Conservation (phyloP, 2,329 filamentous ascomycete species). For the Fusarium chlamydosporum region DNA sequence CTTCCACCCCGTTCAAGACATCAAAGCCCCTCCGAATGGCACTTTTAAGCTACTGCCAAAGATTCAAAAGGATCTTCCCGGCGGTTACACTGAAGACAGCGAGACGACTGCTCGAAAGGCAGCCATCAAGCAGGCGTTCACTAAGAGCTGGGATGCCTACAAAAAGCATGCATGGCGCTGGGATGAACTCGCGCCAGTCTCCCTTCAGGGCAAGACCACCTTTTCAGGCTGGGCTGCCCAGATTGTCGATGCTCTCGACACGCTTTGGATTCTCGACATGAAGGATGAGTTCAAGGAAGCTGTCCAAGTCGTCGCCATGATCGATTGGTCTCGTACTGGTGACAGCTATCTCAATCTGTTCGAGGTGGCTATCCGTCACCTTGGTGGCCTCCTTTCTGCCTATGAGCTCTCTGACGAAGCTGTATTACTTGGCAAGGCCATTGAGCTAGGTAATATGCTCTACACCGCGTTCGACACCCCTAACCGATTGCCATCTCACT, state of each 20-base stretch:
- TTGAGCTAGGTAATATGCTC: constrained; percentile 68
- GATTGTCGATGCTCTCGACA: constrained; percentile 71
- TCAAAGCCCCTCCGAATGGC: constrained; percentile 56
- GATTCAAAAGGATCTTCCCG: constrained; percentile 62
- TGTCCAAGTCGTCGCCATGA: constrained; percentile 62
- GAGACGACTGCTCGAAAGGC: constrained; percentile 55
- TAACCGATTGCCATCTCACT: constrained; percentile 65
- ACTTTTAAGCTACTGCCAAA: constrained; percentile 52
- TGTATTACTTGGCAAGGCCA: constrained; percentile 64
- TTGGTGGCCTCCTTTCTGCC: constrained; percentile 66
- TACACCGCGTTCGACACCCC: constrained; percentile 69
- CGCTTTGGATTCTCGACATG: constrained; percentile 72
- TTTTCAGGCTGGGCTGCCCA: constrained; percentile 72
- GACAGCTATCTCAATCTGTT: constrained; percentile 68
- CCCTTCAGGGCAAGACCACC: constrained; percentile 61
- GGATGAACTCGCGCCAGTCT: constrained; percentile 68
- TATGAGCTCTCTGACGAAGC: constrained; percentile 66
- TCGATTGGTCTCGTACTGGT: constrained; percentile 68
- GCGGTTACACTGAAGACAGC: constrained; percentile 58
- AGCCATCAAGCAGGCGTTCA: constrained; percentile 58
- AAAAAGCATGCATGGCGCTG: constrained; percentile 68
- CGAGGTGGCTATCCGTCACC: constrained; percentile 72
- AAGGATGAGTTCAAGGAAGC: constrained; percentile 69
- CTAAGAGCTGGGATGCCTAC: constrained; percentile 67
- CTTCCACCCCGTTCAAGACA: constrained; percentile 53